A percentile compares a stretch with the other conserved stretches of the same genome.
Conservation (phyloP, 164 flowering plant genomes). For the Magnolia changhungtana region DNA sequence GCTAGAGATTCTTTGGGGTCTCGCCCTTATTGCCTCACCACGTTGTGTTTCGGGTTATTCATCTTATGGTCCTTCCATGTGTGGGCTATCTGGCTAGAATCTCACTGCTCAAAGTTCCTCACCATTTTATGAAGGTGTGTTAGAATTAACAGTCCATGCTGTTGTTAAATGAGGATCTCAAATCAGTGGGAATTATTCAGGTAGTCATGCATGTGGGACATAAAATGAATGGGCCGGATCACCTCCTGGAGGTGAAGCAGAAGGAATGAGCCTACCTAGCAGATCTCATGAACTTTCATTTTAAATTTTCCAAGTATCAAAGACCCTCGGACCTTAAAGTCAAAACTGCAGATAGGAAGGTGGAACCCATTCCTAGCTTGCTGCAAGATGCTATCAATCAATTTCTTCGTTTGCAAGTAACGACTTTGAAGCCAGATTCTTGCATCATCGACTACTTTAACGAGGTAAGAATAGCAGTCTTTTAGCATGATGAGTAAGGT, state of each 20-base stretch:
- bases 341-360: conserved; percentile 52
- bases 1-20: neutral
- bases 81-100: too few species aligned
- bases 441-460: conserved; percentile 70
- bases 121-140: too few species aligned
- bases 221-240: neutral
- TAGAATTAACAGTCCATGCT: neutral
- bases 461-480: conserved; percentile 43
- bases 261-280: neutral
- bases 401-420: conserved; percentile 42
- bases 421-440: conserved; percentile 59
- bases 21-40: neutral
- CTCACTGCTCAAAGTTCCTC: too few species aligned
- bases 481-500: neutral
- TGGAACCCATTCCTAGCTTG: conserved; percentile 61
- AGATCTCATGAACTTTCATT: neutral
- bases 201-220: neutral
- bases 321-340: neutral
- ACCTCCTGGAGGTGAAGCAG: neutral
- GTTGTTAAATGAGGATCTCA: neutral
- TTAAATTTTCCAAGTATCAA: neutral
- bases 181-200: neutral
- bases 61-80: too few species aligned
- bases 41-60: neutral
- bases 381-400: conserved; percentile 67